Conservation (phyloP, 768 basidiomycete species). For the Russula lepida region DNA sequence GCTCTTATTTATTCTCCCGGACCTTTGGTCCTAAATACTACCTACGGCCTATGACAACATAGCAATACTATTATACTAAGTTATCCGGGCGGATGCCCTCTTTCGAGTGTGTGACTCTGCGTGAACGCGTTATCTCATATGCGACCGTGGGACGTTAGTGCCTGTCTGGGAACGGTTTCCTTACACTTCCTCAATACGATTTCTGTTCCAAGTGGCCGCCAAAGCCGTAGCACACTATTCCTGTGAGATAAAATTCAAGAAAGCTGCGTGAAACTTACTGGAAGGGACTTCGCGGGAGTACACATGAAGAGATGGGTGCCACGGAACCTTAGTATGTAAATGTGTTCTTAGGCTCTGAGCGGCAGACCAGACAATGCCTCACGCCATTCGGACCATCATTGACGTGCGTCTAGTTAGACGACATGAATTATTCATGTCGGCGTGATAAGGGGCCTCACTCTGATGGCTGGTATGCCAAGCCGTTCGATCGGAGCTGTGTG, state of each 20-base stretch:
- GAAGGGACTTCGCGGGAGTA: constrained; percentile 72
- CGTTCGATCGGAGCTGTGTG: constrained; percentile 58
- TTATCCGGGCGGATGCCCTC: too few species aligned
- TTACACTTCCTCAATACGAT: constrained; percentile 55
- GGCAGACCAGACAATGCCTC: constrained; percentile 21
- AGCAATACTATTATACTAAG: too few species aligned
- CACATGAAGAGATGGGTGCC: constrained; percentile 77
- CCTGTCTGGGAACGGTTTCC: too few species aligned
- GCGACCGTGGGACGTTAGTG: too few species aligned
- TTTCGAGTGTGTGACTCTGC: too few species aligned
- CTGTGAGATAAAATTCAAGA: not conserved
- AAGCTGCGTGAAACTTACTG: constrained; percentile 35
- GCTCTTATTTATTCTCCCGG: too few species aligned
- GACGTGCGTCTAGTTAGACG: constrained; percentile 33
- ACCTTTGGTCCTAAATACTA: too few species aligned
- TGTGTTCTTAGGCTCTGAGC: constrained; percentile 1
- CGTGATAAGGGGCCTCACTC: constrained; percentile 33
- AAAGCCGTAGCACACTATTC: constrained; percentile 57
- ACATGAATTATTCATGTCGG: not conserved
- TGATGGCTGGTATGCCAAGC: constrained; percentile 62
- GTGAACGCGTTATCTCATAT: too few species aligned
- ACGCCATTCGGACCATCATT: constrained; percentile 74
- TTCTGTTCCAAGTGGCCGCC: constrained; percentile 57
- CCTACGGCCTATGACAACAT: too few species aligned
- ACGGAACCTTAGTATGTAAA: constrained; percentile 34